Conservation (phyloP, 164 flowering plant species). For the Piper betle region DNA sequence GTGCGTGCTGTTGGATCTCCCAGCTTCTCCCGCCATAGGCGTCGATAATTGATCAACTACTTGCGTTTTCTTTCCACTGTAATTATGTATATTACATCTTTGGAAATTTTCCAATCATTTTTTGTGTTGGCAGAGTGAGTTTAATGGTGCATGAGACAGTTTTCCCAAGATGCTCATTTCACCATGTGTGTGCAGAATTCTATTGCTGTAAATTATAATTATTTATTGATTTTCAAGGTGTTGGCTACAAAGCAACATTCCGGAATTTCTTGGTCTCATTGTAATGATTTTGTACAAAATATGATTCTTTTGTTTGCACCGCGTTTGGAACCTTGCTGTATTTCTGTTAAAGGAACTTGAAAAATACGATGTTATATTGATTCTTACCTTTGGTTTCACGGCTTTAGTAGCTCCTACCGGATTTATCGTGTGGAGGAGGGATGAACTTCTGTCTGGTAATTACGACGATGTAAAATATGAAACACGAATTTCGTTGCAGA, state of each 20-base stretch:
- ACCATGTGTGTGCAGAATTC: background rate
- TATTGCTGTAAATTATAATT: background rate
- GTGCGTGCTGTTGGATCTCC: constrained; percentile 46
- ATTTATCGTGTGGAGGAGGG: too few species aligned
- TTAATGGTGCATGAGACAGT: background rate
- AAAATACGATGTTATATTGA: too few species aligned
- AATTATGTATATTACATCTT: constrained; percentile 2
- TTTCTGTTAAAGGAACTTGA: too few species aligned
- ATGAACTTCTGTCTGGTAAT: too few species aligned
- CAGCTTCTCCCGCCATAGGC: constrained; percentile 47
- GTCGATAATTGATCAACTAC: constrained; percentile 26
- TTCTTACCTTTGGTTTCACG: too few species aligned
- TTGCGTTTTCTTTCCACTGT: background rate
- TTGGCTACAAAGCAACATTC: background rate
- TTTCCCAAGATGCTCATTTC: background rate
- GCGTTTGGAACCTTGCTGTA: too few species aligned
- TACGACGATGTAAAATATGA: too few species aligned
- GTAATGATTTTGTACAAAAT: too few species aligned
- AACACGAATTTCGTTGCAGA: too few species aligned
- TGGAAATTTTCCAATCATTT: constrained; percentile 6
- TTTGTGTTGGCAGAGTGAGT: constrained; percentile 2
- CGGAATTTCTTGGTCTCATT: background rate
- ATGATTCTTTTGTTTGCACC: too few species aligned
- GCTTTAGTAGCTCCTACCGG: too few species aligned
- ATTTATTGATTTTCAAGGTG: background rate